These are phyloP conservation scores for Syncephalastrum racemosum DNA, from an alignment of 371 early-diverging fungal species.

Conservation along the genomic window DNA sequence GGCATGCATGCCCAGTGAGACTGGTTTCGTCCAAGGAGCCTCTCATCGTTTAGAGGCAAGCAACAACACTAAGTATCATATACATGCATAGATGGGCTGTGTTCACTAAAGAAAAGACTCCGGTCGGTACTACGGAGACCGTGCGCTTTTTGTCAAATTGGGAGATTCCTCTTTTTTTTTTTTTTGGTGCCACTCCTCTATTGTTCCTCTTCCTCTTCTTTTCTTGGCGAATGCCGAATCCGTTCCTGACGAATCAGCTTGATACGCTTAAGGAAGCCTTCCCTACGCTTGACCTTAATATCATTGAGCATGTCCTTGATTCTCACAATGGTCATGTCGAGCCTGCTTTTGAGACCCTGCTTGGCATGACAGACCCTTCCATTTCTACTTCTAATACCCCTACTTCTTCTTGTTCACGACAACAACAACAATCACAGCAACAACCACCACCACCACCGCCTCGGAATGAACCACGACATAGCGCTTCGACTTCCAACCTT, in stretches of 20 bases:
- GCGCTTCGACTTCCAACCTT: too few relatives aligned
- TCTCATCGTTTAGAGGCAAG: too few relatives aligned
- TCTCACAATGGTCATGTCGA: constrained; percentile 15
- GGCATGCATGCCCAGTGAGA: too few relatives aligned
- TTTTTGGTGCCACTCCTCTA: neutral
- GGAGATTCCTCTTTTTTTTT: too few relatives aligned
- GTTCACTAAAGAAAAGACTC: too few relatives aligned
- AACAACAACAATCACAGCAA: neutral
- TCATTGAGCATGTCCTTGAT: constrained; percentile 16
- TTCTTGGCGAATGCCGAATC: constrained; percentile 11
- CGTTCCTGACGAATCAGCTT: constrained; percentile 4
- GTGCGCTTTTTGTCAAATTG: too few relatives aligned
- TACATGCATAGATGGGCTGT: too few relatives aligned
- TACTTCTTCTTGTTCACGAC: neutral
- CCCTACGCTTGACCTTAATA: constrained; percentile 9
- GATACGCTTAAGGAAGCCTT: constrained; percentile 25
- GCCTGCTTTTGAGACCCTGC: constrained; percentile 17
- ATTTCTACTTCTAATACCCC: neutral
- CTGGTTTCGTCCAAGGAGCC: too few relatives aligned
- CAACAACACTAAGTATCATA: neutral
- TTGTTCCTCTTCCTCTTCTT: neutral
- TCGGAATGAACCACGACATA: neutral
- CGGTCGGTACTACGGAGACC: too few relatives aligned
- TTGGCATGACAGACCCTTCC: constrained; percentile 19
- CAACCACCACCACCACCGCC: constrained; percentile 1